Evolutionary conservation across 352 stramenopile species (phyloP).

Genomic region (Globisporangium megalacanthum): DNA sequence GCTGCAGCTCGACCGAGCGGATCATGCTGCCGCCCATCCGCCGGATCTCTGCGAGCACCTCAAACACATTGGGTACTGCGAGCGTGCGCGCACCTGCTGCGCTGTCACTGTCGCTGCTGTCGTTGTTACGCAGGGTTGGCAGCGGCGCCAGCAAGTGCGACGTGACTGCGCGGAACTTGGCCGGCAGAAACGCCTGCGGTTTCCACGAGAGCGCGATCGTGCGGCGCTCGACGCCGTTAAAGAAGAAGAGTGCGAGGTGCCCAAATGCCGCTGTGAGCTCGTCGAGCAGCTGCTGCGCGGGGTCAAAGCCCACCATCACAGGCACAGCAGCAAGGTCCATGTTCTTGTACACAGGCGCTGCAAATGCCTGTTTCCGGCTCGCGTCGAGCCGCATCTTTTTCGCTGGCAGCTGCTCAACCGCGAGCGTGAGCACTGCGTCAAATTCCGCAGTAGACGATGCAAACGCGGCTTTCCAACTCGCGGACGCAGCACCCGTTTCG

Average conservation of each 20-base stretch:
- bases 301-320: slow-evolving; percentile 72
- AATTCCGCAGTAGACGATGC: slow-evolving; percentile 49
- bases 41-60: slow-evolving; percentile 73
- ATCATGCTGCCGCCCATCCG: slow-evolving; percentile 63
- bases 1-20: slow-evolving; percentile 39
- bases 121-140: slow-evolving; percentile 17
- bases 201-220: slow-evolving; percentile 81
- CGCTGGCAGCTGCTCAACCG: slow-evolving; percentile 44
- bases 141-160: slow-evolving; percentile 56
- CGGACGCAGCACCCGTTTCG: slow-evolving; percentile 33
- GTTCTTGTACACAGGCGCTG: slow-evolving; percentile 82
- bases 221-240: slow-evolving; percentile 54
- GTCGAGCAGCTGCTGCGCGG: slow-evolving; percentile 54
- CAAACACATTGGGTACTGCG: slow-evolving; percentile 71
- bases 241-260: slow-evolving; percentile 75
- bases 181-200: slow-evolving; percentile 66
- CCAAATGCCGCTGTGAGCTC: slow-evolving; percentile 54
- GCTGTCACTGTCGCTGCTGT: slow-evolving; percentile 18
- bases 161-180: slow-evolving; percentile 79
- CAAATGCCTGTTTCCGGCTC: slow-evolving; percentile 67
- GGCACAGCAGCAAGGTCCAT: slow-evolving; percentile 62
- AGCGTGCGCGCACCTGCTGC: slow-evolving; percentile 22
- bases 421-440: slow-evolving; percentile 53
- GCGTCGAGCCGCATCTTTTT: slow-evolving; percentile 53
- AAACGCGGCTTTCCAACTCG: slow-evolving; percentile 66